Conservation (phyloP, 352 stramenopile genomes). For the Aphanomyces stellatus region DNA sequence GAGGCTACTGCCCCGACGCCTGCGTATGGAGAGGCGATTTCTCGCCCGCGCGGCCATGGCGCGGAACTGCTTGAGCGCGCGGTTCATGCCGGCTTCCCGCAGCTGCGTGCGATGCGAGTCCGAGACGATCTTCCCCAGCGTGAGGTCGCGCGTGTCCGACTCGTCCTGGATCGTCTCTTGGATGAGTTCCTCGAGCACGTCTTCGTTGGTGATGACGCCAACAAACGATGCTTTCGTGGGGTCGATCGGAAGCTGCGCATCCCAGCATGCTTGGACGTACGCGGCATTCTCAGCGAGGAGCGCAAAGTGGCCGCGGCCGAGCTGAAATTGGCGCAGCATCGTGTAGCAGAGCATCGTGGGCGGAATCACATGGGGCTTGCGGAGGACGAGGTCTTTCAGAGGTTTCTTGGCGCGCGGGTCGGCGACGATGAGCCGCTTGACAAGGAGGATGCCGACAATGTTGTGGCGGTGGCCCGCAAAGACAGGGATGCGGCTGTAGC, state of each 20-base stretch:
- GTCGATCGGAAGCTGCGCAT: constrained; percentile 25
- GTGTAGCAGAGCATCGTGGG: constrained; percentile 40
- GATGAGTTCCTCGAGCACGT: constrained; percentile 44
- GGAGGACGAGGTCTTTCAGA: constrained; percentile 26
- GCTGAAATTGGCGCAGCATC: constrained; percentile 54
- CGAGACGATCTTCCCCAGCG: background rate
- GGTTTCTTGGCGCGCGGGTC: constrained; percentile 22
- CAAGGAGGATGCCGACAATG: constrained; percentile 39
- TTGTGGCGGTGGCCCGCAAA: constrained; percentile 31
- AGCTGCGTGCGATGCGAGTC: background rate
- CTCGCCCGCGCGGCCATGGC: background rate
- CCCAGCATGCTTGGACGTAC: constrained; percentile 24
- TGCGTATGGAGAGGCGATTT: background rate
- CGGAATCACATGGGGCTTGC: constrained; percentile 35
- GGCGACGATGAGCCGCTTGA: constrained; percentile 52
- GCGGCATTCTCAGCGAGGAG: constrained; percentile 24
- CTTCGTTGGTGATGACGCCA: constrained; percentile 53
- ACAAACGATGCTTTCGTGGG: constrained; percentile 28
- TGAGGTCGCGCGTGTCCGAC: background rate
- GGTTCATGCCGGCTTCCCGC: background rate
- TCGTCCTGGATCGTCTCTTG: constrained; percentile 55
- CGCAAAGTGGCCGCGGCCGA: constrained; percentile 31
- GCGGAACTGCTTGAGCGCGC: background rate
- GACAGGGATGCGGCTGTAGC: constrained; percentile 52
- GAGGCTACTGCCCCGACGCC: background rate